phyloP scores from a whole-genome alignment of 805 yeast species.

The Candida coquimbonensis region DNA sequence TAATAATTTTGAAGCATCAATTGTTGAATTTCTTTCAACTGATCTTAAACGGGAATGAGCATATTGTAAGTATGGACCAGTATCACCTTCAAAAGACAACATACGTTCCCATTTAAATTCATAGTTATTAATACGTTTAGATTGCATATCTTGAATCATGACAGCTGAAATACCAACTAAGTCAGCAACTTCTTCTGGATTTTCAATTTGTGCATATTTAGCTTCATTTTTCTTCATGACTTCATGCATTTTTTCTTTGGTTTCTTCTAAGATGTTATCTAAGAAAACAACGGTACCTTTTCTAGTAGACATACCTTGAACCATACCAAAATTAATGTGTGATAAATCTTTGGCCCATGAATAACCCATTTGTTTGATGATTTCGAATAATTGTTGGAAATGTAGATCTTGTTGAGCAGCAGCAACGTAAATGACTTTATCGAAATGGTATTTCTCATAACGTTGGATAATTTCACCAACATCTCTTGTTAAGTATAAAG shows the following conservation, averaged over 20 bases:
- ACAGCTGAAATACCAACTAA: constrained; percentile 94
- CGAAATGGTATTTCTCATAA: constrained; percentile 75
- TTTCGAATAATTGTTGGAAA: constrained; percentile 88
- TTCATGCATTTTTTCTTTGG: constrained; percentile 89
- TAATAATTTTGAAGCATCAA: constrained; percentile 36
- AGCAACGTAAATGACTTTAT: constrained; percentile 92
- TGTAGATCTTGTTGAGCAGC: constrained; percentile 97
- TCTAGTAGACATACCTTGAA: constrained; percentile 96
- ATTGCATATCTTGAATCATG: constrained; percentile 98
- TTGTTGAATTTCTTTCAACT: constrained; percentile 77
- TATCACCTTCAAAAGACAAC: constrained; percentile 97
- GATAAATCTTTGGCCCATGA: constrained; percentile 76
- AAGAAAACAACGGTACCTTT: constrained; percentile 98
- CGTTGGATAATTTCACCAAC: constrained; percentile 95
- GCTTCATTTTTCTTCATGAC: constrained; percentile 90
- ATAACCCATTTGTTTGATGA: constrained; percentile 81
- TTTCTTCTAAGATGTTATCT: constrained; percentile 87
- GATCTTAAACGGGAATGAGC: constrained; percentile 97
- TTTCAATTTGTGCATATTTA: constrained; percentile 86
- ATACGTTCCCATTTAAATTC: constrained; percentile 97
- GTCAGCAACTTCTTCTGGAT: constrained; percentile 94
- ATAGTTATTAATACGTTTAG: constrained; percentile 93
- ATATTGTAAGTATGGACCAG: constrained; percentile 97
- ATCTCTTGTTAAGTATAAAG: constrained; percentile 90
- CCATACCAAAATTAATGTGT: constrained; percentile 96